Evolutionary conservation across 2,329 filamentous ascomycete genomes (phyloP), one percentile per base, ranked within the genome.

Genomic region (Fonsecaea monophora): DNA sequence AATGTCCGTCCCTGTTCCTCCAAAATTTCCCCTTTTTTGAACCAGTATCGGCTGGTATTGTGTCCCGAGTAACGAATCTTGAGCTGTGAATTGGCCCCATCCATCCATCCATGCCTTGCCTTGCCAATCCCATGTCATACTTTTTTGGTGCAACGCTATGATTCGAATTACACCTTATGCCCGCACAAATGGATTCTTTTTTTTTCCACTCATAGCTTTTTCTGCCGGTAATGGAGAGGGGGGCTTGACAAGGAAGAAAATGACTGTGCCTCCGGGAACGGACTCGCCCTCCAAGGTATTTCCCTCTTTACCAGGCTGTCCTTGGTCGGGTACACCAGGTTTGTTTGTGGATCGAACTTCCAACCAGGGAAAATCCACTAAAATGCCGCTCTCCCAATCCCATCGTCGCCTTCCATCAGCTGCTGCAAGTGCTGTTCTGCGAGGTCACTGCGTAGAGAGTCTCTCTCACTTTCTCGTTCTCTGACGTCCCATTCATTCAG

Each of bases 401-500:
- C 76, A 60, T 78, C 78, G 64, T 83, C 81, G 10, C 77, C 76
- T 66, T 81, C 80, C 13, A 80, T 77, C 74, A 83, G 79, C 13
- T 78, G 74, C 60, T 82, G 80, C 67, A 83, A 69, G 73, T 82
- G 80, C 1, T 78, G 76, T 67, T 84, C 82, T 2, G 82, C 82
- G 60, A 84, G 72, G 62, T 84, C 82, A 68, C 80, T 83, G 69
- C 79, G 82, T 53, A 82, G 70, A 2, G 78, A 77, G 48, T 80
- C 81, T 21, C 81, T 80, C 34, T 79, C 78, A 64, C 78, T 82
- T 72, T 84, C 82, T 37, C 81, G 75, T 66, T 82, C 79, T 53
- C 82, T 67, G 59, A 75, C 79, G 60, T 83, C 80, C 82, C 82
- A 84, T 40, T 84, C 82, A 61, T 77, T 77, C 60, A 83, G 65